These are phyloP conservation scores for Tilletia walkeri DNA, from an alignment of 1,284 basidiomycete species.

Conservation along the genomic window DNA sequence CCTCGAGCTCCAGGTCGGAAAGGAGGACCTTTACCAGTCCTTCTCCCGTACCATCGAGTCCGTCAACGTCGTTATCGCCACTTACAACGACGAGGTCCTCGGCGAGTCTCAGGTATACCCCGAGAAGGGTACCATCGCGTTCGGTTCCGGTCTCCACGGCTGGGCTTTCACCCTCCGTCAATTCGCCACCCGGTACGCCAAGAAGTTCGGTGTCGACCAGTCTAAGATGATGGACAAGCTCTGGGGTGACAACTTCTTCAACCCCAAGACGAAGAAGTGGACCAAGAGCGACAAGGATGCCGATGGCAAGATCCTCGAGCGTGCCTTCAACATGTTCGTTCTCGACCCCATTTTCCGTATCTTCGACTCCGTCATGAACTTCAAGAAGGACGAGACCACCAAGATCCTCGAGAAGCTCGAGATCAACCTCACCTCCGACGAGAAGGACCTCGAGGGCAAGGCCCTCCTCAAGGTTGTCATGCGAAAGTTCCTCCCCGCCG, in stretches of 20 bases:
- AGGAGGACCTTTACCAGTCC: constrained; percentile 96
- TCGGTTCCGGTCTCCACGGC: constrained; percentile 98
- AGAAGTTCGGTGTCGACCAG: constrained; percentile 99
- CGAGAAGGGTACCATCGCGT: constrained; percentile 96
- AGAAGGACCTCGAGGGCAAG: constrained; percentile 95
- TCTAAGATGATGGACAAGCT: constrained; percentile 97
- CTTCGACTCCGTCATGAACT: constrained; percentile 99
- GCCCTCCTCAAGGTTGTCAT: constrained; percentile 95
- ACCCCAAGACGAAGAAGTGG: constrained; percentile 97
- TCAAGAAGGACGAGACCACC: constrained; percentile 87
- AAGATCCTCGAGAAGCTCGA: constrained; percentile 96
- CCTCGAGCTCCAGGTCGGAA: constrained; percentile 94
- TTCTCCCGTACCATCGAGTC: constrained; percentile 97
- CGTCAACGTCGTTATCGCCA: constrained; percentile 98
- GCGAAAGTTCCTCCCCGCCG: constrained; percentile 99
- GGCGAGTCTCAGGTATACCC: constrained; percentile 99
- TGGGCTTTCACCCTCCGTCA: constrained; percentile 99
- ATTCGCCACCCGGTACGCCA: constrained; percentile 90
- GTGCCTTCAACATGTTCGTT: constrained; percentile 71
- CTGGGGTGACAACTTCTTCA: constrained; percentile 99
- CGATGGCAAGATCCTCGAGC: constrained; percentile 80
- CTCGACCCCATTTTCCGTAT: constrained; percentile 99
- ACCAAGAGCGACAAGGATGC: constrained; percentile 73
- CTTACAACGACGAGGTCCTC: constrained; percentile 89
- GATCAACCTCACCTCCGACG: constrained; percentile 81